Base-by-base conservation (phyloP, 2,329 filamentous ascomycete species). In the Fusarium sp. region DNA sequence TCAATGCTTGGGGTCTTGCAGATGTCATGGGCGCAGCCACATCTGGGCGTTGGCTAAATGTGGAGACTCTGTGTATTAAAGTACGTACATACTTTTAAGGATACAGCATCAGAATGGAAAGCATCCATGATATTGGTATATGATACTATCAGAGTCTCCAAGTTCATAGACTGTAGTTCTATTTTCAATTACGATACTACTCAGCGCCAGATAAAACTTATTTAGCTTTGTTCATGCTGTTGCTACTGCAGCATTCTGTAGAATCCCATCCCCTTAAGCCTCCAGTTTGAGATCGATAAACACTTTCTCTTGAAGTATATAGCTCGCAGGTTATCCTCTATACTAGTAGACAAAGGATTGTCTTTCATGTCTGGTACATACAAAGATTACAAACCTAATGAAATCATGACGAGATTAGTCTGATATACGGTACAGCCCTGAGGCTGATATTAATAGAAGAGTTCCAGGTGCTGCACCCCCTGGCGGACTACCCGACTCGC, bases 21-120 rank as follows among this genome's bases (percentile, higher is more conserved):
- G 46, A 63, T 64, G 62, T 64, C 62, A 64, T 64, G 62, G 60
- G 52, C 47, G 38, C 48, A 65, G 62, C 62, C 62, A 65, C 61
- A 65, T 65, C 46, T 65, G 52, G 52, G 61, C 61, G 62, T 65
- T 65, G 32, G 45, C 18, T 41, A 40, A 43, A 22, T 38, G 52
- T 59, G 62, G 62, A 20, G 49, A 34, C 30, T 24, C 34, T n/a
- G 10, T 38, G 25, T 43, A 47, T 46, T 46, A 62, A 45, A 29
- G 47, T 41, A 41, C 22, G 29, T 41, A 53, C 9, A 11, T 24
- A n/a, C 18, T 41, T 59, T 41, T 27, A 48, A 64, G 44, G 59
- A 57, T 48, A 38, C 13, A 24, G 32, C n/a, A 30, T 12, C 8
- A 25, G 29, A 27, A 18, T 27, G 20, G 13, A 29, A 20, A 27